Conservation (phyloP, 192 early-diverging fungal species). For the Endogone sp. region DNA sequence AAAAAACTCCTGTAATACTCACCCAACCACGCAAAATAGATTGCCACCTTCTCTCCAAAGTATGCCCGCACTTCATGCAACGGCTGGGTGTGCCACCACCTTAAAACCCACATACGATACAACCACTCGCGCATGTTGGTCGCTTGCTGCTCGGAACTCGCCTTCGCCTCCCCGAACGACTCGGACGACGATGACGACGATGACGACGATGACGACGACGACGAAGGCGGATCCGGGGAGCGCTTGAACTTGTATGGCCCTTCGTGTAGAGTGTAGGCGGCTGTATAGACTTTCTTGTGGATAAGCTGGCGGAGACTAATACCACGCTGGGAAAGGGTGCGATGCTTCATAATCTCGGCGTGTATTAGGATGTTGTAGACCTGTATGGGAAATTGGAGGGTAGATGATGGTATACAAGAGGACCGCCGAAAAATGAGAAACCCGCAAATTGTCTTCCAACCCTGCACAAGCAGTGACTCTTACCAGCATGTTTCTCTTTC, state of each 20-base stretch:
- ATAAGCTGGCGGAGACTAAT: slow-evolving; percentile 33
- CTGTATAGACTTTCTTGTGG: slow-evolving; percentile 33
- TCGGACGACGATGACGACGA: too few species aligned
- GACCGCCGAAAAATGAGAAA: too few species aligned
- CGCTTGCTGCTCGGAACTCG: too few species aligned
- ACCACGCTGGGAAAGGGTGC: neutral
- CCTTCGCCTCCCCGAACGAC: too few species aligned
- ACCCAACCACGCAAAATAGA: slow-evolving; percentile 68
- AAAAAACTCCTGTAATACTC: too few species aligned
- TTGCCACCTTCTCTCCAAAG: slow-evolving; percentile 66
- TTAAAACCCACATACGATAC: slow-evolving; percentile 36
- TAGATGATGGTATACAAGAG: neutral
- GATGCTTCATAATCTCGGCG: neutral
- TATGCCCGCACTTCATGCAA: slow-evolving; percentile 50
- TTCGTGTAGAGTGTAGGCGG: slow-evolving; percentile 55
- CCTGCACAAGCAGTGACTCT: slow-evolving; percentile 23
- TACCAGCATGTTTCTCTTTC: slow-evolving; percentile 27
- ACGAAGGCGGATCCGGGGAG: too few species aligned
- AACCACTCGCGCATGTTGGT: slow-evolving; percentile 14
- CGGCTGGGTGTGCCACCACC: slow-evolving; percentile 29
- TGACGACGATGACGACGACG: too few species aligned
- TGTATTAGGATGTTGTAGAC: neutral
- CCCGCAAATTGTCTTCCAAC: slow-evolving; percentile 3
- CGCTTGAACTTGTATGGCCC: slow-evolving; percentile 37
- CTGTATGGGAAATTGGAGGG: neutral